Percentiles rank a stretch among this genome's conserved stretches.
Evolutionary conservation across 768 basidiomycete species (phyloP).

Genomic region (Podaxis carcinomalis): DNA sequence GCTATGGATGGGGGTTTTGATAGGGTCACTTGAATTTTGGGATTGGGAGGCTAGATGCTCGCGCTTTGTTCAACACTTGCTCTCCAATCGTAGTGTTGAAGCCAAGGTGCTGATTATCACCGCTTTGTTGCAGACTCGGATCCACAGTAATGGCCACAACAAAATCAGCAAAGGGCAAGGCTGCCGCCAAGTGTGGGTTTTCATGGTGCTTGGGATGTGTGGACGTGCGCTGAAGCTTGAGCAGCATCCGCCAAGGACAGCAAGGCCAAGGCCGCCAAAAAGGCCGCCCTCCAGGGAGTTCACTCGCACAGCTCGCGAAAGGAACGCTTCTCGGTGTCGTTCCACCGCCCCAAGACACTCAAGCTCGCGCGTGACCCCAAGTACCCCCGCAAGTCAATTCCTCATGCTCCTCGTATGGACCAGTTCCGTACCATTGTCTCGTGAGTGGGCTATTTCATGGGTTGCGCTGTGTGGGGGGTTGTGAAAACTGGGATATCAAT

Average conservation of each 20-base stretch:
- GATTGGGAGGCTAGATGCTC: background rate
- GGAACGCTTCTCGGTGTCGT: slow-evolving; percentile 79
- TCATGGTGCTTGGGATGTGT: background rate
- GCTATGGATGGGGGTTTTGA: slow-evolving; percentile 17
- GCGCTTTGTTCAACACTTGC: background rate
- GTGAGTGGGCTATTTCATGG: slow-evolving; percentile 36
- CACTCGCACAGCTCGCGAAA: slow-evolving; percentile 76
- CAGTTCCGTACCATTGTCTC: slow-evolving; percentile 92
- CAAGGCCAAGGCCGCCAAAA: slow-evolving; percentile 94
- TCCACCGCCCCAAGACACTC: slow-evolving; percentile 96
- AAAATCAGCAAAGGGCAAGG: slow-evolving; percentile 65
- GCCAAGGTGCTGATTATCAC: slow-evolving; percentile 8
- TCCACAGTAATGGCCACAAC: slow-evolving; percentile 55
- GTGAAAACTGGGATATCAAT: slow-evolving; percentile 5
- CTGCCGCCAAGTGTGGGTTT: slow-evolving; percentile 41
- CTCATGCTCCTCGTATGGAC: slow-evolving; percentile 93
- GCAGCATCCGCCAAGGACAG: slow-evolving; percentile 38
- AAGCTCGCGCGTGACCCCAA: slow-evolving; percentile 77
- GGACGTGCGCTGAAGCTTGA: slow-evolving; percentile 4
- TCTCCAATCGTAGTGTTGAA: background rate
- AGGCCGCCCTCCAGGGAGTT: slow-evolving; percentile 89
- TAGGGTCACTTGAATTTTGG: background rate
- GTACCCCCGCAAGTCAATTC: slow-evolving; percentile 94
- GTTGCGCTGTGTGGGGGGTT: background rate
- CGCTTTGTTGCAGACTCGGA: slow-evolving; percentile 6